Evolutionary conservation across 2,329 filamentous ascomycete species (phyloP).

Genomic region (Biscogniauxia mediterranea): DNA sequence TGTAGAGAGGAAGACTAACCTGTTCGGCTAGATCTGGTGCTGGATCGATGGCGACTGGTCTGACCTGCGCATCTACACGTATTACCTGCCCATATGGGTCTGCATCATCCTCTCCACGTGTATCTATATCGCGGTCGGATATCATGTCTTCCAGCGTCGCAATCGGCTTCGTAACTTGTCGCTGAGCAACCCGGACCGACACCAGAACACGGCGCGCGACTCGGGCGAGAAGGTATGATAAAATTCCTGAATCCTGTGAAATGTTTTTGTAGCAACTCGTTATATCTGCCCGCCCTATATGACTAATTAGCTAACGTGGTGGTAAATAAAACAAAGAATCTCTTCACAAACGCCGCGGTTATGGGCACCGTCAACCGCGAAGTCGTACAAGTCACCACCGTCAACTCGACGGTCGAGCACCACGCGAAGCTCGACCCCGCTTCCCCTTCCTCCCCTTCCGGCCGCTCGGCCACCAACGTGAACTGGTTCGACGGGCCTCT

Average conservation of each 20-base stretch:
- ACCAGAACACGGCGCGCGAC: constrained; percentile 22
- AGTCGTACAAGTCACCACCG: constrained; percentile 31
- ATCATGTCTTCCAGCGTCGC: constrained; percentile 57
- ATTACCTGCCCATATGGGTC: constrained; percentile 61
- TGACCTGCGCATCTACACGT: constrained; percentile 57
- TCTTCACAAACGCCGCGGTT: constrained; percentile 31
- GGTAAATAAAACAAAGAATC: constrained; percentile 18
- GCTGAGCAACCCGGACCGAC: constrained; percentile 39
- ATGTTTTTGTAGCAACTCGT: too few relatives aligned
- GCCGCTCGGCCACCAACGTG: neutral
- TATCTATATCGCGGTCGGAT: constrained; percentile 58
- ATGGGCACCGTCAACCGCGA: constrained; percentile 34
- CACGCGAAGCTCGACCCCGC: constrained; percentile 7
- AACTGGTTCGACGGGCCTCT: constrained; percentile 32
- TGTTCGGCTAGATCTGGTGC: constrained; percentile 54
- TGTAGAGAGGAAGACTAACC: neutral
- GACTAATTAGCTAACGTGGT: constrained; percentile 1
- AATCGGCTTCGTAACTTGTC: constrained; percentile 51
- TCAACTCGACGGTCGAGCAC: constrained; percentile 26
- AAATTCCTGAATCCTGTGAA: neutral
- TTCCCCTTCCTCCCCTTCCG: constrained; percentile 7
- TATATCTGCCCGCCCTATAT: too few relatives aligned
- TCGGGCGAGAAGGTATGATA: constrained; percentile 33
- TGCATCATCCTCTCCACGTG: constrained; percentile 54
- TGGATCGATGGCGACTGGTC: constrained; percentile 58